A percentile compares a stretch with the other conserved stretches of the same genome.
These are phyloP conservation scores for Protomyces inundatus DNA, from an alignment of 1,139 yeast species.

Conservation along the genomic window DNA sequence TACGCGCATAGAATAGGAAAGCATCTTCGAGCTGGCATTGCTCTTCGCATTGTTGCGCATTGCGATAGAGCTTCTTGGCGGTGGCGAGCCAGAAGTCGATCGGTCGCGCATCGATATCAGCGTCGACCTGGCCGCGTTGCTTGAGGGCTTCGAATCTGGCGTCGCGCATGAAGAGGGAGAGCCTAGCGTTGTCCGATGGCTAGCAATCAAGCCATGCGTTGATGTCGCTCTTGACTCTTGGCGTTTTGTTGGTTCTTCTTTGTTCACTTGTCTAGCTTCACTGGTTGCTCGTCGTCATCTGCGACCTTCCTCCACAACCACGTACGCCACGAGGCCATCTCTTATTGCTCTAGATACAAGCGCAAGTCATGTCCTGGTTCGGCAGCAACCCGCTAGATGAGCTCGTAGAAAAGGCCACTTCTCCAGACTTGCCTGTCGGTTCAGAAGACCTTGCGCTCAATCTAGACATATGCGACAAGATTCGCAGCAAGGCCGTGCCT, in stretches of 20 bases:
- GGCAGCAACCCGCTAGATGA: conserved; percentile 29
- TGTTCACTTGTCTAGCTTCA: too few species aligned
- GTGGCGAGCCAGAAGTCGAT: conserved; percentile 20
- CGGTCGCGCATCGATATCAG: background rate
- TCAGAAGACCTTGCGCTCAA: conserved; percentile 77
- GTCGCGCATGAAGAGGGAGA: background rate
- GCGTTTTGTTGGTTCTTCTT: background rate
- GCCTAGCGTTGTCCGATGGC: background rate
- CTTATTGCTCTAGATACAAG: background rate
- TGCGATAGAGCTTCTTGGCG: conserved; percentile 17
- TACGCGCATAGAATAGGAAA: conserved; percentile 8
- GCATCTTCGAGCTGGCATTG: conserved; percentile 10
- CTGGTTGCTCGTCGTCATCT: background rate
- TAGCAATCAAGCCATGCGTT: background rate
- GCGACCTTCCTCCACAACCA: background rate
- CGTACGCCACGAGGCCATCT: background rate
- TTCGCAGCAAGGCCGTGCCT: conserved; percentile 75
- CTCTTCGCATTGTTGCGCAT: conserved; percentile 19
- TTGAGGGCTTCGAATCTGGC: conserved; percentile 12
- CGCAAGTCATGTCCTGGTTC: conserved; percentile 33
- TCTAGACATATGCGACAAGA: conserved; percentile 80
- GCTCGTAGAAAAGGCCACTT: conserved; percentile 52
- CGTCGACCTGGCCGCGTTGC: conserved; percentile 4
- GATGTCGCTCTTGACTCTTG: background rate
- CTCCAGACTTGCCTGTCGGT: conserved; percentile 86